phyloP scores from a whole-genome alignment of 139 green algal genomes.

The Chloropicon primus region DNA sequence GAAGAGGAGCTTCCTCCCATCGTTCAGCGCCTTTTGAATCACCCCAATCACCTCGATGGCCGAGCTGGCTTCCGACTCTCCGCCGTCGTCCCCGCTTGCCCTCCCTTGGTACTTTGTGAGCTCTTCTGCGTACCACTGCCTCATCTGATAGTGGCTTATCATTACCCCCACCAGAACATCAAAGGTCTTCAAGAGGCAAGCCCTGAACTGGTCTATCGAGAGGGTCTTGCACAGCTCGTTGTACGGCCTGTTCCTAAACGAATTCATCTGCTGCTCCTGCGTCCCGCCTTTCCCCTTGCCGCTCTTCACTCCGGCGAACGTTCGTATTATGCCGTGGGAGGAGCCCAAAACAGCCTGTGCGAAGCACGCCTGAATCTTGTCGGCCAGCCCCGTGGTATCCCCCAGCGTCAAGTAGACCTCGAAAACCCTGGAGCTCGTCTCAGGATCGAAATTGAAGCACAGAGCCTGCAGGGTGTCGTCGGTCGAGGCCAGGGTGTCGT shows the following conservation, averaged over 20 bases:
- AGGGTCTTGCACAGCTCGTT: conserved; percentile 22
- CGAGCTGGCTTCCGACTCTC: background rate
- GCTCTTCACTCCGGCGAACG: background rate
- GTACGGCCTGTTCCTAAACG: conserved; percentile 7
- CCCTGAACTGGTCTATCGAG: conserved; percentile 10
- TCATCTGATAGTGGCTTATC: conserved; percentile 18
- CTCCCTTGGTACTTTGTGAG: background rate
- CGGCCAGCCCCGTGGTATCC: background rate
- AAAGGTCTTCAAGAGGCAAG: conserved; percentile 21
- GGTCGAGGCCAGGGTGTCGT: background rate
- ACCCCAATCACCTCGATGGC: background rate
- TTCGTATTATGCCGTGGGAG: background rate
- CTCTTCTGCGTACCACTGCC: conserved; percentile 10
- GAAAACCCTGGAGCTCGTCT: background rate
- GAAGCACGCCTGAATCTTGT: background rate
- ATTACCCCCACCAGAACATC: conserved; percentile 23
- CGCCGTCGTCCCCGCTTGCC: background rate
- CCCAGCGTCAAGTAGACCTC: background rate
- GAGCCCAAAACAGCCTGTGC: background rate
- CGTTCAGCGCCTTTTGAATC: background rate
- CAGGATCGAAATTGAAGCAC: background rate
- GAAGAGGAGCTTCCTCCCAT: background rate
- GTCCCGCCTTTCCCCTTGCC: too few species aligned
- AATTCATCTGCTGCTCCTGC: background rate
- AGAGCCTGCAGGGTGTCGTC: background rate